A percentile compares a stretch with the other conserved stretches of the same genome.
These are phyloP conservation scores for Spizellomyces punctatus DNA, from an alignment of 192 early-diverging fungal species.

Conservation along the genomic window DNA sequence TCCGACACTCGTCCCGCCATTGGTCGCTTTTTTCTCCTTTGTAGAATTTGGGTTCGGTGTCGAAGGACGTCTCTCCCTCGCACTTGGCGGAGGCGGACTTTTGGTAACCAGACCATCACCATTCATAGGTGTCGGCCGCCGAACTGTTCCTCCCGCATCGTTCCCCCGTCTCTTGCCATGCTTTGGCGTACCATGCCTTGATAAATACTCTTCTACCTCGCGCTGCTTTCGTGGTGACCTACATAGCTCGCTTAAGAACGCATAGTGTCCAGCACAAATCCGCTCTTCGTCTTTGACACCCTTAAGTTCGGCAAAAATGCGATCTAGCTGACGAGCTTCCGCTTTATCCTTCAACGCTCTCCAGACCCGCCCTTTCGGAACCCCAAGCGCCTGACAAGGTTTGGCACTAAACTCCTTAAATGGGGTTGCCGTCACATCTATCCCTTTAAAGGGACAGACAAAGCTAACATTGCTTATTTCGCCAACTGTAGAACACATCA, in stretches of 20 bases:
- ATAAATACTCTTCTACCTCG: slow-evolving; percentile 24
- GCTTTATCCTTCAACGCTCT: slow-evolving; percentile 17
- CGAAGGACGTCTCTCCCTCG: too few relatives aligned
- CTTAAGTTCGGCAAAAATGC: slow-evolving; percentile 13
- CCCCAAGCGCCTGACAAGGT: slow-evolving; percentile 15
- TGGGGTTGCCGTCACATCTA: slow-evolving; percentile 5
- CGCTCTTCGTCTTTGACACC: slow-evolving; percentile 18
- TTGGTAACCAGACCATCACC: too few relatives aligned
- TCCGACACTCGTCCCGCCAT: not conserved
- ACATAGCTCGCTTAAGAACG: slow-evolving; percentile 17
- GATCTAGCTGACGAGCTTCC: slow-evolving; percentile 19
- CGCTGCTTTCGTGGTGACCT: not conserved
- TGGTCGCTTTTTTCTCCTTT: too few relatives aligned
- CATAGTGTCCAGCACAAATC: slow-evolving; percentile 21
- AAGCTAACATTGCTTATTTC: not conserved
- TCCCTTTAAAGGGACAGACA: slow-evolving; percentile 9
- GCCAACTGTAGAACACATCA: not conserved
- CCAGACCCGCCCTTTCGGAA: slow-evolving; percentile 14
- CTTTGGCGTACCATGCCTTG: not conserved
- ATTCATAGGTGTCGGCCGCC: not conserved
- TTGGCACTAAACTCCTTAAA: slow-evolving; percentile 23
- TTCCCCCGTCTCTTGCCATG: not conserved
- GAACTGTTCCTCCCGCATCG: not conserved
- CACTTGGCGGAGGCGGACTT: too few relatives aligned
- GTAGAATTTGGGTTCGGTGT: too few relatives aligned